Conservation (phyloP, 2,329 filamentous ascomycete species). For the Verticillium isaacii region DNA sequence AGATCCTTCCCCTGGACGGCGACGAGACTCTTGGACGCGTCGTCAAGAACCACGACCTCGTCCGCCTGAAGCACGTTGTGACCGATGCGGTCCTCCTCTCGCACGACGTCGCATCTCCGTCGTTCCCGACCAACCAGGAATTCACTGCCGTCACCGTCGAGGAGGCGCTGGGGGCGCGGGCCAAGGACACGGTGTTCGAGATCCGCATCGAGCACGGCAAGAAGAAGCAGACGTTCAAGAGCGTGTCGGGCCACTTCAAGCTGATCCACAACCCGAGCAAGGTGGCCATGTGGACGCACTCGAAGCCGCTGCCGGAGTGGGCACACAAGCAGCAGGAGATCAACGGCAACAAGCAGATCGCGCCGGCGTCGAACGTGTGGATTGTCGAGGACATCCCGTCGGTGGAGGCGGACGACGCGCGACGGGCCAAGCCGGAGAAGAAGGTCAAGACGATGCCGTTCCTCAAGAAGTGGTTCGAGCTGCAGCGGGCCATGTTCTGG, state of each 20-base stretch:
- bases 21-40: constrained; percentile 53
- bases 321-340: constrained; percentile 96
- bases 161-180: constrained; percentile 67
- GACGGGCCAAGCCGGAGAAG: constrained; percentile 69
- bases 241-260: constrained; percentile 90
- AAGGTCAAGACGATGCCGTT: constrained; percentile 84
- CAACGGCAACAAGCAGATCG: constrained; percentile 96
- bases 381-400: constrained; percentile 87
- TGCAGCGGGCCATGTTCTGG: constrained; percentile 98
- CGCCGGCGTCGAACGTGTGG: constrained; percentile 90
- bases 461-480: constrained; percentile 89
- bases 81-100: constrained; percentile 85
- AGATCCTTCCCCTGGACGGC: constrained; percentile 71
- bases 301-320: constrained; percentile 94
- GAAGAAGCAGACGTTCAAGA: constrained; percentile 77
- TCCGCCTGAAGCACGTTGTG: constrained; percentile 80
- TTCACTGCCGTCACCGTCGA: constrained; percentile 79
- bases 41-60: constrained; percentile 78
- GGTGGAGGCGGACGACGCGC: constrained; percentile 64
- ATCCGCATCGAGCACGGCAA: constrained; percentile 87
- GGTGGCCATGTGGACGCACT: constrained; percentile 99
- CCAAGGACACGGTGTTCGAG: constrained; percentile 90
- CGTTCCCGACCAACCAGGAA: constrained; percentile 95
- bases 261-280: constrained; percentile 90
- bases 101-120: constrained; percentile 95